Conservation (phyloP, 352 stramenopile species). For the Hyaloperonospora arabidopsidis region DNA sequence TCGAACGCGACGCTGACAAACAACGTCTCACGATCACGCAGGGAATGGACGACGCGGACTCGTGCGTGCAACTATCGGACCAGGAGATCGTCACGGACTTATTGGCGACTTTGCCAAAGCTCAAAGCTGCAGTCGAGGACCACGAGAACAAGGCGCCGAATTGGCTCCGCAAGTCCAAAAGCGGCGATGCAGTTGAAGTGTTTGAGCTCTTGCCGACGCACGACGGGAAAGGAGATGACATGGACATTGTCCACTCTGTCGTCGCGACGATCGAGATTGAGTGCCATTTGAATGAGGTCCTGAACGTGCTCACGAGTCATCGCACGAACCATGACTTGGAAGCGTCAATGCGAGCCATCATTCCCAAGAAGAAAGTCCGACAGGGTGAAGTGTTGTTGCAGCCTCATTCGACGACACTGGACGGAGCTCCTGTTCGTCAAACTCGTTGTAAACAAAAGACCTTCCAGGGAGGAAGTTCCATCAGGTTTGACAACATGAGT, state of each 20-base stretch:
- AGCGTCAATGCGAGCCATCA: constrained; percentile 37
- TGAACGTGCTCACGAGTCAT: constrained; percentile 51
- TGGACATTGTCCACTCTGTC: constrained; percentile 47
- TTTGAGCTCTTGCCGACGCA: constrained; percentile 37
- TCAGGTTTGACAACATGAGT: constrained; percentile 16
- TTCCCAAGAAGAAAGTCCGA: constrained; percentile 27
- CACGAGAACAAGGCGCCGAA: constrained; percentile 26
- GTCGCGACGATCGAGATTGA: constrained; percentile 42
- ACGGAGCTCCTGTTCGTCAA: constrained; percentile 15
- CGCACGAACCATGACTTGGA: constrained; percentile 39
- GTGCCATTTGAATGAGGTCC: constrained; percentile 56
- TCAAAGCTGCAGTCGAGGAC: constrained; percentile 34
- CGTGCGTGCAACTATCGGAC: constrained; percentile 27
- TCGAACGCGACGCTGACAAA: constrained; percentile 18
- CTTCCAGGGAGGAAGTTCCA: constrained; percentile 12
- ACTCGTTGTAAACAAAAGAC: constrained; percentile 11
- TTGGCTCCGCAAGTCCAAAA: constrained; percentile 42
- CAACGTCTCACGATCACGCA: constrained; percentile 22
- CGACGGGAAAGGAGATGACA: constrained; percentile 31
- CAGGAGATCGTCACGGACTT: constrained; percentile 37
- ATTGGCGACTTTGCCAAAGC: constrained; percentile 36
- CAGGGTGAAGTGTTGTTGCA: constrained; percentile 31
- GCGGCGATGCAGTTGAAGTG: constrained; percentile 36
- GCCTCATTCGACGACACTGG: constrained; percentile 21
- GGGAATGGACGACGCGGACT: constrained; percentile 10